Evolutionary conservation across 805 yeast species (phyloP).

Genomic region (Komagataella ulmi): DNA sequence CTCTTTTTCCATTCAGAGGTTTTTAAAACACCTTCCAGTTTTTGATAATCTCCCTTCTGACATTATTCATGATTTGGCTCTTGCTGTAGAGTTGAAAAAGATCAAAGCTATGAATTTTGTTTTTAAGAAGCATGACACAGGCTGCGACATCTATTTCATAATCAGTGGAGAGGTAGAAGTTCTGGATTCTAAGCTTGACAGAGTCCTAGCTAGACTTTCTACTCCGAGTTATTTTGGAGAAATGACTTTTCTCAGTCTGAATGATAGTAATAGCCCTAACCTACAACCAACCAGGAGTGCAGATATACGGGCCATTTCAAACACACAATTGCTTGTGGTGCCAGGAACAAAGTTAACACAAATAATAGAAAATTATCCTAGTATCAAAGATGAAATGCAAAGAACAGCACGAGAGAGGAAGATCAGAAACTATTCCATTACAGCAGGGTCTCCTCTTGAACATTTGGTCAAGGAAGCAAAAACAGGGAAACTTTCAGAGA

Average conservation of each 20-base stretch:
- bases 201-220: constrained; percentile 42
- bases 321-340: constrained; percentile 47
- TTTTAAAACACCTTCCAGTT: constrained; percentile 42
- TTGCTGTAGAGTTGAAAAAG: constrained; percentile 43
- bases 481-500: constrained; percentile 6
- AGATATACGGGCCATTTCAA: constrained; percentile 45
- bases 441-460: not conserved
- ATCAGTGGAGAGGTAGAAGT: constrained; percentile 65
- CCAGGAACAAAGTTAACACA: constrained; percentile 38
- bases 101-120: constrained; percentile 46
- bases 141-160: constrained; percentile 54
- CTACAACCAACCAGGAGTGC: constrained; percentile 35
- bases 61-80: constrained; percentile 50
- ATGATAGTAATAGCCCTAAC: constrained; percentile 10
- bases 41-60: constrained; percentile 44
- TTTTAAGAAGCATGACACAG: constrained; percentile 43
- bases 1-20: constrained; percentile 33
- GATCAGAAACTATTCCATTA: constrained; percentile 13
- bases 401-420: constrained; percentile 44
- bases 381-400: constrained; percentile 43
- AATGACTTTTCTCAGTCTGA: constrained; percentile 46
- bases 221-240: constrained; percentile 66
- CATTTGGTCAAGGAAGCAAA: not conserved
- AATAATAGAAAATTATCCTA: constrained; percentile 46
- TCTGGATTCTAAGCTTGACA: constrained; percentile 24